phyloP scores from a whole-genome alignment of 1,284 basidiomycete genomes.

The Sparassis latifolia region DNA sequence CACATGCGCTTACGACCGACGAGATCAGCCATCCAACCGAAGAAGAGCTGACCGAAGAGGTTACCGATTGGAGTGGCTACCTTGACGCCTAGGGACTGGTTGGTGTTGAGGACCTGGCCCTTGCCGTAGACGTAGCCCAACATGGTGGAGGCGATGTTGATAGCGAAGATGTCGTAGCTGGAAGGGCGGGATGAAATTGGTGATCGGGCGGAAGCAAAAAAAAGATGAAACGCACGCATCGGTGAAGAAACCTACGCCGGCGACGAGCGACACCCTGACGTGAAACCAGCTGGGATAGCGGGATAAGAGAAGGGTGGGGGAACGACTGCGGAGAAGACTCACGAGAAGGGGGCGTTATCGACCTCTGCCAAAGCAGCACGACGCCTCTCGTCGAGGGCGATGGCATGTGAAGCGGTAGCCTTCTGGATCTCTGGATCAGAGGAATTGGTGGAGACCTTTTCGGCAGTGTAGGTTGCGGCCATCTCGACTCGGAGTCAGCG shows the following conservation, averaged over 20 bases:
- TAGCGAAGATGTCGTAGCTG: conserved; percentile 69
- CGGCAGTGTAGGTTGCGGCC: conserved; percentile 8
- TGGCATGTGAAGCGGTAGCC: conserved; percentile 5
- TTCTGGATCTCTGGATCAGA: conserved; percentile 7
- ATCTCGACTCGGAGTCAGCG: conserved; percentile 2
- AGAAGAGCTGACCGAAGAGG: conserved; percentile 51
- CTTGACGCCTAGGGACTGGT: conserved; percentile 63
- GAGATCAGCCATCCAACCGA: conserved; percentile 67
- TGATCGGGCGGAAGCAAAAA: not conserved
- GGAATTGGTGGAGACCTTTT: conserved; percentile 17
- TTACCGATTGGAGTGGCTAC: conserved; percentile 50
- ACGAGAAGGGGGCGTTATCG: conserved; percentile 48
- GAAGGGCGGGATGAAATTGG: not conserved
- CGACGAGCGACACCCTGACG: conserved; percentile 65
- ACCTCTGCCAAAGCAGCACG: conserved; percentile 48
- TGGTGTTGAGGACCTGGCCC: conserved; percentile 30
- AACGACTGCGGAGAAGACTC: conserved; percentile 9
- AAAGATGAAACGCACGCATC: conserved; percentile 46
- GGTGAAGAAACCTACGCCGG: conserved; percentile 80
- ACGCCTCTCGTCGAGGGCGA: conserved; percentile 23
- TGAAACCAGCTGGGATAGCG: conserved; percentile 38
- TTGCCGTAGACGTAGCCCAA: conserved; percentile 69
- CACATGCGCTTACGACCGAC: conserved; percentile 71
- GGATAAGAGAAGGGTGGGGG: not conserved
- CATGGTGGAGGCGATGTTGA: conserved; percentile 74